Evolutionary conservation across 2,329 filamentous ascomycete species (phyloP).

Genomic region (Aspergillus sergii): DNA sequence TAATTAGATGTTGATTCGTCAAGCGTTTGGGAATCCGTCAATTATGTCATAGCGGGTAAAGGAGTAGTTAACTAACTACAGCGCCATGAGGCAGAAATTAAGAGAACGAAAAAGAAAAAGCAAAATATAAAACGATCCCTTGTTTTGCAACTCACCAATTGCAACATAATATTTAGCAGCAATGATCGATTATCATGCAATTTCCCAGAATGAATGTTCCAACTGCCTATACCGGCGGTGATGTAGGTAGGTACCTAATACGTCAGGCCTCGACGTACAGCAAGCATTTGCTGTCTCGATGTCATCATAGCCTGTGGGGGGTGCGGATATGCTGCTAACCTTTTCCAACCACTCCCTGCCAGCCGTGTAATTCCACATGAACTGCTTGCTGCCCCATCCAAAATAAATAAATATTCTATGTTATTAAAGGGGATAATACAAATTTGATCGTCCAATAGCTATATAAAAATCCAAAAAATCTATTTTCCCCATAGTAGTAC

Average conservation of each 20-base stretch:
- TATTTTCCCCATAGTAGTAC: background rate
- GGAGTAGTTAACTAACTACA: background rate
- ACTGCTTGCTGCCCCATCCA: background rate
- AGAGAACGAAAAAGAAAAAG: conserved; percentile 1
- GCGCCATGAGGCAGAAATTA: background rate
- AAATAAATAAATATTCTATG: background rate
- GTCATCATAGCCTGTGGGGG: conserved; percentile 8
- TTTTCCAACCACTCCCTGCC: background rate
- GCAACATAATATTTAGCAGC: background rate
- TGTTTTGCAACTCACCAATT: background rate
- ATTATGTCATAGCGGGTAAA: conserved; percentile 6
- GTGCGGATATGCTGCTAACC: conserved; percentile 7
- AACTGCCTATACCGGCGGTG: background rate
- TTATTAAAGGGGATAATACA: background rate
- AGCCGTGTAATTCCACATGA: background rate
- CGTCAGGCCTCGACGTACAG: background rate
- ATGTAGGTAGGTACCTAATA: conserved; percentile 2
- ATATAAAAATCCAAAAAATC: background rate
- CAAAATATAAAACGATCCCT: background rate
- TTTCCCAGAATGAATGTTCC: background rate
- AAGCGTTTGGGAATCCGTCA: background rate
- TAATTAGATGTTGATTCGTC: background rate
- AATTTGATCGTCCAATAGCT: background rate
- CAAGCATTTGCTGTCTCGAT: conserved; percentile 5
- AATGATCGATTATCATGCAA: conserved; percentile 4